Evolutionary conservation across 371 early-diverging fungal species (phyloP), one percentile per base, ranked within the genome.

Genomic region (Phascolomyces articulosus): DNA sequence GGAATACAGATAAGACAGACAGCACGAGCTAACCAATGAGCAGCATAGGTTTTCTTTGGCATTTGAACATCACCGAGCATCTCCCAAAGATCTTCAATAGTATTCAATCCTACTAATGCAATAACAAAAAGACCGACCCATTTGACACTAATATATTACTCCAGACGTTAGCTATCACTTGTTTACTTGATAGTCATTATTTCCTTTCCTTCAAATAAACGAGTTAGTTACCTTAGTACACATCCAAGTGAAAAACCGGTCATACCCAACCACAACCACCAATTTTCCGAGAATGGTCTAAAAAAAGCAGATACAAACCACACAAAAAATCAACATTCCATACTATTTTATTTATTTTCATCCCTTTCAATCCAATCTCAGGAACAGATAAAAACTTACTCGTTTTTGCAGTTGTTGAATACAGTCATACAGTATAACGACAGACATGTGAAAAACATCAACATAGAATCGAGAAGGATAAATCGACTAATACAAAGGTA

Each of bases 91-190:
- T 97, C 97, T 58, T 95, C 93, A 18, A 99, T 77, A 0, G 99
- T 99, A 73, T 95, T 92, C 60, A 97, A 60, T 8, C 99, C 99
- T 34, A 98, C 98, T 20, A 97, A 77, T 9, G 96, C 95, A 4
- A 96, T 95, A 18, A 92, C 92, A 77, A 99, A 94, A 54, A 98
- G 81, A 1, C 99, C 99, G 31, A 99, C 98, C 99, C 99, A 99
- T 76, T 99, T 99, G 18, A 99, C 91, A 82, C 98, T 98, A 67
- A 15, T 9, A 38, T 9, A 13, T 26, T 7, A 9, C 7, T 7
- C 21, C 26, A 55, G 24, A 38, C 56, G 34, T 20, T 34, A 58
- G 38, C 3, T 53, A 29, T 18, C 4, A 11, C 3, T 13, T 9
- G 20, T 10, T n/a, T 24, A n/a, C n/a, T n/a, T n/a, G n/a, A n/a